phyloP scores from a whole-genome alignment of 1,284 basidiomycete species.

The Tremellales sp. region DNA sequence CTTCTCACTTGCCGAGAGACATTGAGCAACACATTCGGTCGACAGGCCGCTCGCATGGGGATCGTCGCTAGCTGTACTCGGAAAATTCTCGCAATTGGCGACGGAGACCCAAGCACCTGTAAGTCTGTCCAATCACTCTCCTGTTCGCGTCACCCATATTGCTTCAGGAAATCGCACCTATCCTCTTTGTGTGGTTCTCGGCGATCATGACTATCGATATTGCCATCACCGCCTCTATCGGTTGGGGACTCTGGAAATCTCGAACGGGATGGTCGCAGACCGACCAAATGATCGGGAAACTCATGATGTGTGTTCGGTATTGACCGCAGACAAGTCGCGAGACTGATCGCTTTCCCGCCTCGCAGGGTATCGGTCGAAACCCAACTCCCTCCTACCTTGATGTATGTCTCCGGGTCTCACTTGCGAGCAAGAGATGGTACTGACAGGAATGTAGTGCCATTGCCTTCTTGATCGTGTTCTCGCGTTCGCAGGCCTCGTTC shows the following conservation, averaged over 20 bases:
- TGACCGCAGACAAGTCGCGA: neutral
- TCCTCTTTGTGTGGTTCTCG: neutral
- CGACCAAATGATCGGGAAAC: neutral
- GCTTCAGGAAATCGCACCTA: no score
- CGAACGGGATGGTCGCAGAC: slow-evolving; percentile 1
- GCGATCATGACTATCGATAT: neutral
- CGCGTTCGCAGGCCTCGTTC: no score
- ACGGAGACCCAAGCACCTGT: slow-evolving; percentile 10
- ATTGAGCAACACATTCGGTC: no score
- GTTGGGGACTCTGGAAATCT: neutral
- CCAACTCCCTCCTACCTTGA: slow-evolving; percentile 23
- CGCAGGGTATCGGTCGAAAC: slow-evolving; percentile 24
- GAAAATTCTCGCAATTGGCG: slow-evolving; percentile 5
- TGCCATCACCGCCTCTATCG: neutral
- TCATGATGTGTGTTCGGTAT: neutral
- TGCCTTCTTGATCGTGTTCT: no score
- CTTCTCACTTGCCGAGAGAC: no score
- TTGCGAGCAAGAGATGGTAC: no score
- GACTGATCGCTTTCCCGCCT: slow-evolving; percentile 6
- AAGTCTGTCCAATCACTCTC: no score
- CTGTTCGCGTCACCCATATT: no score
- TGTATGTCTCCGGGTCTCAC: no score
- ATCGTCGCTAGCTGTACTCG: no score
- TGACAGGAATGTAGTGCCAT: no score
- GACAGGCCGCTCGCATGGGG: no score